Base-by-base conservation (phyloP, 2,329 filamentous ascomycete genomes). In the Sclerotinia nivalis region DNA sequence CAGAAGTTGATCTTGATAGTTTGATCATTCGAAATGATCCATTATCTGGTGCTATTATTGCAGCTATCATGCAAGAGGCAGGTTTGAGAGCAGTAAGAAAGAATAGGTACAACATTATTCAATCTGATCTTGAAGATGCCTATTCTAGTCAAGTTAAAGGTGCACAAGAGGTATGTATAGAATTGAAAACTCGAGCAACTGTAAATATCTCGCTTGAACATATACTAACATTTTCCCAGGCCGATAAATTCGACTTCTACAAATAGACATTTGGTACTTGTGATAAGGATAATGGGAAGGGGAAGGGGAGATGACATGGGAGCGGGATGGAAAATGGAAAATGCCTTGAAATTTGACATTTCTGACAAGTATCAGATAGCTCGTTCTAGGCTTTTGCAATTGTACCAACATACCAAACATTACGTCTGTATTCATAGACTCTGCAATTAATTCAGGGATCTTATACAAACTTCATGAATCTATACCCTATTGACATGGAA, bases 81-180 rank as follows among this genome's bases (percentile, higher is more conserved):
- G 96, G 96, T 75, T 85, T 99, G 75, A 88, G 94, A 75, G 95
- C 95, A 37, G 95, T 98, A 74, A 88, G 95, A 77, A 98, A 97
- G 89, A 98, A 99, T 83, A 86, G 96, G 77, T 99, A 99, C 83
- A 98, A 99, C 82, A 99, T 99, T 80, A 98, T 99, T 78, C 96
- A 99, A 84, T 89, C 87, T 73, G 96, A 99, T 82, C 84, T 99
- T 73, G 96, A 99, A 82, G 96, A 98, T 81, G 96, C 96, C 58
- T 99, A 99, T 82, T 94, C 93, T 52, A 93, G 90, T 82, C 96
- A 99, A 81, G 96, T 99, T 78, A 98, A 98, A 89, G 93, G 88
- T 50, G 86, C 87, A 62, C 85, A 88, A 72, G 89, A 92, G 80
- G 87, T 87, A 76, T 72, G 69, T 50, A 87, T n/a, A 50, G n/a